Evolutionary conservation across 495 filamentous ascomycete species (phyloP), one percentile per base, ranked within the genome.

Genomic region (Pyrenopolyporus hunteri): DNA sequence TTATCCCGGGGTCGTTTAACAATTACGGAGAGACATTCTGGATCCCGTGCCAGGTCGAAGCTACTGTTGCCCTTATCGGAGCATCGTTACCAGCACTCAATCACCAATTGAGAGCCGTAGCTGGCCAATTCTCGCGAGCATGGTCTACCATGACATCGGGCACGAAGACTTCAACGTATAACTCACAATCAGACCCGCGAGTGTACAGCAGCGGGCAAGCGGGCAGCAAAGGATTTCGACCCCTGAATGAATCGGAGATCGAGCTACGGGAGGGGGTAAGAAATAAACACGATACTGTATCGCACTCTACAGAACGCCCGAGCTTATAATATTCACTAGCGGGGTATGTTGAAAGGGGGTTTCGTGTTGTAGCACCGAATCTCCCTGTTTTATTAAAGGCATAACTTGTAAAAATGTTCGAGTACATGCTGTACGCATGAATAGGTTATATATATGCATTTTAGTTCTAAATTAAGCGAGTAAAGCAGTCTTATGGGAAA

Each of bases 11-110:
- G 2, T 63, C 67, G 35, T 71, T 67, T 22, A 63, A 64, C 23
- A 22, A 28, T 4, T 71, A 71, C 23, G 69, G 69, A 8, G 28
- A 11, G 13, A 71, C 67, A 1, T 67, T 71, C 45, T 71, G 69
- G 69, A 70, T 71, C 16, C 69, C 69, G 3, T 57, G 52, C 2
- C 58, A 67, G 39, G 40, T 69, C 5, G 69, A 71, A 36, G 63
- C 67, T 17, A 66, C 63, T 2, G 55, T 70, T n/a, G 69, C 69
- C 3, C 51, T 71, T 2, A 60, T 71, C 8, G 69, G 69, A 10
- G 36, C 69, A 4, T 64, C 69, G 0, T 17, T 71, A 6, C 69
- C 69, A 39, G 29, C 63, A 16, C 43, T 46, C 6, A 23, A 23
- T 13, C 42, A 44, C 14, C 14, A n/a, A 11, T 23, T 44, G 11